Evolutionary conservation across 345 rosid genomes (phyloP).

Genomic region (Arabidopsis arenosa): DNA sequence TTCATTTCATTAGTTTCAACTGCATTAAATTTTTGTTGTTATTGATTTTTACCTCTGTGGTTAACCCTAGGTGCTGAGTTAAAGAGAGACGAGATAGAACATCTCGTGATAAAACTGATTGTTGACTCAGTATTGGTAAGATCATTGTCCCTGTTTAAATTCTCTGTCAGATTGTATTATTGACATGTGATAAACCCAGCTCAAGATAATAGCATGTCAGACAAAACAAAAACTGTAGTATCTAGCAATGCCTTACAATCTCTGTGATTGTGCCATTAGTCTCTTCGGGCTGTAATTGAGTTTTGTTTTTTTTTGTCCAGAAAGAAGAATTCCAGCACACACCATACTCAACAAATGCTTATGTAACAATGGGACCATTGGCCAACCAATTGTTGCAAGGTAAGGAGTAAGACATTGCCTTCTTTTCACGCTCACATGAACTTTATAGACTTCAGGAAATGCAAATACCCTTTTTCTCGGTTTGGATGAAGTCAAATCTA

Average conservation of each 20-base stretch:
- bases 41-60: conserved; percentile 8
- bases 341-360: conserved; percentile 92
- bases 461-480: background rate
- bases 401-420: conserved; percentile 37
- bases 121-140: conserved; percentile 76
- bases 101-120: conserved; percentile 71
- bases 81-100: conserved; percentile 78
- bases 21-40: conserved; percentile 12
- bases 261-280: conserved; percentile 3
- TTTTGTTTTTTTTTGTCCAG: conserved; percentile 48
- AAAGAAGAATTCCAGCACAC: conserved; percentile 97
- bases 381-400: conserved; percentile 82
- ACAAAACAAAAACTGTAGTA: conserved; percentile 7
- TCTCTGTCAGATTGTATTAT: background rate
- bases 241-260: background rate
- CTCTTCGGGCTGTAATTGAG: conserved; percentile 1
- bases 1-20: conserved; percentile 8
- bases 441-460: conserved; percentile 1
- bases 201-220: background rate
- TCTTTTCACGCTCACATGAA: conserved; percentile 20
- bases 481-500: background rate
- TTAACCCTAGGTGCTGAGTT: conserved; percentile 59
- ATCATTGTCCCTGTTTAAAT: conserved; percentile 18
- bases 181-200: background rate
- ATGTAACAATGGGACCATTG: conserved; percentile 80